Conservation (phyloP, 2,329 filamentous ascomycete species). For the Curvularia lunata region DNA sequence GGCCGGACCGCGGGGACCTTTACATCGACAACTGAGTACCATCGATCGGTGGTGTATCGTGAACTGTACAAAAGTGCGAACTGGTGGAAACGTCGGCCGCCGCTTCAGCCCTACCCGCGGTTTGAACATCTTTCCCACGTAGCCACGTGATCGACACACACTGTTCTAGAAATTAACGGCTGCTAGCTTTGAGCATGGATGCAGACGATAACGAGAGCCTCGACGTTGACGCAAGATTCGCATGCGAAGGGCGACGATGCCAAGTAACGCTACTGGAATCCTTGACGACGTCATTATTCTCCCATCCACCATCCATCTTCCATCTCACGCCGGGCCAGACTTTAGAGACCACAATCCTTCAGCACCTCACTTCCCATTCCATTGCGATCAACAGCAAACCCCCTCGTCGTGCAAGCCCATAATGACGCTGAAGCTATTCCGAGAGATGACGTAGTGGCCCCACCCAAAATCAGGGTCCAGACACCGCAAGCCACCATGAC, state of each 20-base stretch:
- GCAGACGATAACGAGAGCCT: background rate
- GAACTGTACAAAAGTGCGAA: background rate
- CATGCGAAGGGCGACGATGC: background rate
- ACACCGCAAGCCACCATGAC: conserved; percentile 15
- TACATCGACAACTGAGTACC: conserved; percentile 7
- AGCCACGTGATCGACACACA: conserved; percentile 2
- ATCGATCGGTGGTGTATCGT: conserved; percentile 8
- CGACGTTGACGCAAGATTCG: background rate
- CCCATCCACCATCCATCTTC: background rate
- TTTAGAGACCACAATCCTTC: background rate
- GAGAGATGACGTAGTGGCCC: conserved; percentile 27
- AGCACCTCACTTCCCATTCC: conserved; percentile 1
- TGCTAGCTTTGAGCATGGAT: background rate
- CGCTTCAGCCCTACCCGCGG: conserved; percentile 17
- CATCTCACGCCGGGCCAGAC: background rate
- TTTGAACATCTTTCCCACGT: background rate
- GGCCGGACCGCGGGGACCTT: background rate
- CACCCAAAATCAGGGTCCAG: conserved; percentile 15
- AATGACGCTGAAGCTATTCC: conserved; percentile 26
- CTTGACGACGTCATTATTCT: conserved; percentile 4
- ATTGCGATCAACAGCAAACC: conserved; percentile 7
- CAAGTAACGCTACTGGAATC: background rate
- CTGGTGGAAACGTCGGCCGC: conserved; percentile 10
- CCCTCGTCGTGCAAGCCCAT: conserved; percentile 2
- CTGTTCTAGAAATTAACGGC: background rate